Base-by-base conservation (phyloP, 2,329 filamentous ascomycete genomes). In the Colletotrichum cuscutae region DNA sequence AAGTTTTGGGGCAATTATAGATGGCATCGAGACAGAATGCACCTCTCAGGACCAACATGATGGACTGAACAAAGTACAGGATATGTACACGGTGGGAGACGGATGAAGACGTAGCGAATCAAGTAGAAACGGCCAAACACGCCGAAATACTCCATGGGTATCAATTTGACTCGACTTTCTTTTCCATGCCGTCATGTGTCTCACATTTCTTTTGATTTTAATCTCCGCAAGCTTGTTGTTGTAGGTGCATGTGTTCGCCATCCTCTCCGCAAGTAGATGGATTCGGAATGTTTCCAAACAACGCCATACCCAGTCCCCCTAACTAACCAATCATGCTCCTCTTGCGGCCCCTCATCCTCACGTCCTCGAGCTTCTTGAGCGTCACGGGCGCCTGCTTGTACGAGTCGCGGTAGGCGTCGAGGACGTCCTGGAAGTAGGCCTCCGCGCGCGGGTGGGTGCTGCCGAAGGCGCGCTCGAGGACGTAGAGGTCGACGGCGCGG, bases 401-500 rank as follows among this genome's bases (percentile, higher is more conserved):
- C 42, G 89, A 90, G 76, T 89, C 87, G 64, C 85, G 88, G 84
- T 99, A 99, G 3, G 90, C 92, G 68, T 89, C 86, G 24, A 98
- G 84, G 24, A 98, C 87, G 77, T 93, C 90, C 37, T 87, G 84
- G 77, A 97, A 97, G 75, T 97, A 85, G 24, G 86, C 86, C 80
- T 97, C 94, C 0, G 95, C 94, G 63, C 92, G 89, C 0, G 97
- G 96, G 86, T 99, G 97, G 46, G 97, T 98, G 79, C 95, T 98
- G 26, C 92, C 94, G 86, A 98, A 98, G 1, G 97, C 97, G 65
- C 97, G 88, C 83, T 99, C 97, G 59, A 99, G 86, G 12, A 99
- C 97, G 82, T 99, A 99, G 67, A 99, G 83, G 85, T 99, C 97
- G 52, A 99, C 97, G 0, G 97, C 97, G 68, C 95, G 90, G 80